Evolutionary conservation across 169 alveolate species (phyloP).

Genomic region (Theileria parva): DNA sequence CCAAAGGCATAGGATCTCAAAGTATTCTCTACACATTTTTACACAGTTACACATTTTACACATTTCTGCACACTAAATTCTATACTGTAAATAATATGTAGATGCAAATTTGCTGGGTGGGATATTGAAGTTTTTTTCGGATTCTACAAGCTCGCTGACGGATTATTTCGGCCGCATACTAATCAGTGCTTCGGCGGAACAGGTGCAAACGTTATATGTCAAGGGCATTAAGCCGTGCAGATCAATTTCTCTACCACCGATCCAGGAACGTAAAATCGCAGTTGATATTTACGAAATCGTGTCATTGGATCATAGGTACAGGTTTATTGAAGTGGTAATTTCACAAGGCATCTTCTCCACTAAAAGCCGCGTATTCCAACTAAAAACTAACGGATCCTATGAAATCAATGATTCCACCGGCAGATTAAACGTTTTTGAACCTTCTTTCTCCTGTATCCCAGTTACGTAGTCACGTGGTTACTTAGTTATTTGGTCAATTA

Average conservation of each 20-base stretch:
- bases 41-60: not conserved
- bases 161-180: slow-evolving; percentile 64
- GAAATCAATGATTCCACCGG: slow-evolving; percentile 77
- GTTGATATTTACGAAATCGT: slow-evolving; percentile 73
- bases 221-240: slow-evolving; percentile 62
- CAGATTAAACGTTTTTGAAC: slow-evolving; percentile 73
- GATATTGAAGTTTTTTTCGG: slow-evolving; percentile 50
- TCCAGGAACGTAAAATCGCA: slow-evolving; percentile 69
- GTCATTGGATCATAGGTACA: slow-evolving; percentile 45
- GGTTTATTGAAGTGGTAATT: slow-evolving; percentile 47
- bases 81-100: not conserved
- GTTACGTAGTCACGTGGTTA: not conserved
- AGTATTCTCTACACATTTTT: not conserved
- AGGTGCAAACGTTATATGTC: slow-evolving; percentile 53
- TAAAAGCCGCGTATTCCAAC: slow-evolving; percentile 14
- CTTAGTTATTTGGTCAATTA: not conserved
- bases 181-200: slow-evolving; percentile 61
- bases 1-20: not conserved
- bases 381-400: slow-evolving; percentile 58
- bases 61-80: not conserved
- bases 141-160: slow-evolving; percentile 46
- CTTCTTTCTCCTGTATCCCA: slow-evolving; percentile 70
- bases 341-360: slow-evolving; percentile 73
- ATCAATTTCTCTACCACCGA: slow-evolving; percentile 60
- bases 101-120: not conserved